These are phyloP conservation scores for Stemphylium beticola DNA, from an alignment of 2,329 filamentous ascomycete genomes.

Conservation along the genomic window DNA sequence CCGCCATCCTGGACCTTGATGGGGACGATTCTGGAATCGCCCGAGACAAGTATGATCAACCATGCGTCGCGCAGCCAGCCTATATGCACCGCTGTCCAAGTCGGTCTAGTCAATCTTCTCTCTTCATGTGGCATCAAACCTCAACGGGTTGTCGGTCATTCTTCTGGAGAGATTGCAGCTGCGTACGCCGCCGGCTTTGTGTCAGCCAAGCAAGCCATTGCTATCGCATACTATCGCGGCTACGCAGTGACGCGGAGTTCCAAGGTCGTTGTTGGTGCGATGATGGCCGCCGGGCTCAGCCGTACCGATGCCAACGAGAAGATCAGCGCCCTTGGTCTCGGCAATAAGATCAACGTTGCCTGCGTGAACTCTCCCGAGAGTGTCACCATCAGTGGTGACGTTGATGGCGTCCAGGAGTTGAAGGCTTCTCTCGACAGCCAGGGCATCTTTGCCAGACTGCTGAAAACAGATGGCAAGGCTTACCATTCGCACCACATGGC, in stretches of 20 bases:
- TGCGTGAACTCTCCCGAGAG: conserved; percentile 30
- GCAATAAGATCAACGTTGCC: conserved; percentile 20
- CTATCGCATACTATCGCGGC: conserved; percentile 27
- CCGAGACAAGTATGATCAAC: no score
- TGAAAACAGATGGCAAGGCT: conserved; percentile 27
- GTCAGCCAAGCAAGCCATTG: conserved; percentile 26
- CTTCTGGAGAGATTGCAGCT: conserved; percentile 37
- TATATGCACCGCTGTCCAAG: conserved; percentile 31
- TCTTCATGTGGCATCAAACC: conserved; percentile 16
- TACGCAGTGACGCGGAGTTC: conserved; percentile 9
- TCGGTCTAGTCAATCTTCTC: conserved; percentile 30
- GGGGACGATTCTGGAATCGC: conserved; percentile 1
- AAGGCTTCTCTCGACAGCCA: conserved; percentile 23
- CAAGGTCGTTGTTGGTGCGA: conserved; percentile 22
- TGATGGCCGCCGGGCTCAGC: conserved; percentile 32
- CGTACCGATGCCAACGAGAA: not conserved
- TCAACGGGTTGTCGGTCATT: conserved; percentile 23
- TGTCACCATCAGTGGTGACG: conserved; percentile 30
- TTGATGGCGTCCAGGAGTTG: conserved; percentile 48
- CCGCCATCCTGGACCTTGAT: conserved; percentile 19
- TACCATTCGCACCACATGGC: conserved; percentile 40
- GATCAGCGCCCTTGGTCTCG: conserved; percentile 10
- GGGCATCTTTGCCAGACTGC: conserved; percentile 13
- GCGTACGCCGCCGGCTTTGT: conserved; percentile 27
- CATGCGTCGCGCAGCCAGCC: conserved; percentile 26